These are phyloP conservation scores for Mercurialis annua DNA, from an alignment of 345 rosid species.

Conservation along the genomic window DNA sequence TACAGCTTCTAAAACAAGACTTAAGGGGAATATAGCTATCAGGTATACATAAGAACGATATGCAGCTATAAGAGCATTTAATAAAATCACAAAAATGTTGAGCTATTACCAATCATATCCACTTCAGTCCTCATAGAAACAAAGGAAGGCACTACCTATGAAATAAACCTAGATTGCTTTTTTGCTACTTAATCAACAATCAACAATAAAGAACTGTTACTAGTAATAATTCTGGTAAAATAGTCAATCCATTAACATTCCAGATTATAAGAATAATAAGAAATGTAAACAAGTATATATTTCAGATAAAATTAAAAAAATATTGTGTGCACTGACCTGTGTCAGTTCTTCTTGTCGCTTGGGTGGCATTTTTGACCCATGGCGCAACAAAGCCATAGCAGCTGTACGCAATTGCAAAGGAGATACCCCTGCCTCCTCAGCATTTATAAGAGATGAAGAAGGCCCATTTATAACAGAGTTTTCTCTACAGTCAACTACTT, in stretches of 20 bases:
- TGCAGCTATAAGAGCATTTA: neutral
- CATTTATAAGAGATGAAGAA: slow-evolving; percentile 36
- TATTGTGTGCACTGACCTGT: slow-evolving; percentile 41
- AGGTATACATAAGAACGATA: neutral
- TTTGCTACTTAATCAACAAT: neutral
- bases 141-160: neutral
- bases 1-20: neutral
- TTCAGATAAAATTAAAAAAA: neutral
- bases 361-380: slow-evolving; percentile 81
- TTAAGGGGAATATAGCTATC: neutral
- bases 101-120: neutral
- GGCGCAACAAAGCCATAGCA: slow-evolving; percentile 93
- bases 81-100: neutral
- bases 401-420: slow-evolving; percentile 87
- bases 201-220: neutral
- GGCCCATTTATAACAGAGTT: slow-evolving; percentile 31
- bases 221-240: neutral
- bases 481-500: slow-evolving; percentile 59
- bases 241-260: neutral
- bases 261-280: neutral
- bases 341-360: slow-evolving; percentile 67
- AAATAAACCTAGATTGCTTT: neutral
- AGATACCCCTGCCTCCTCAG: slow-evolving; percentile 71
- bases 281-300: neutral
- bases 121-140: too few species aligned